Percentiles rank a stretch among this genome's conserved stretches.
Conservation (phyloP, 495 filamentous ascomycete species). For the Penicillium psychrofluorescens region DNA sequence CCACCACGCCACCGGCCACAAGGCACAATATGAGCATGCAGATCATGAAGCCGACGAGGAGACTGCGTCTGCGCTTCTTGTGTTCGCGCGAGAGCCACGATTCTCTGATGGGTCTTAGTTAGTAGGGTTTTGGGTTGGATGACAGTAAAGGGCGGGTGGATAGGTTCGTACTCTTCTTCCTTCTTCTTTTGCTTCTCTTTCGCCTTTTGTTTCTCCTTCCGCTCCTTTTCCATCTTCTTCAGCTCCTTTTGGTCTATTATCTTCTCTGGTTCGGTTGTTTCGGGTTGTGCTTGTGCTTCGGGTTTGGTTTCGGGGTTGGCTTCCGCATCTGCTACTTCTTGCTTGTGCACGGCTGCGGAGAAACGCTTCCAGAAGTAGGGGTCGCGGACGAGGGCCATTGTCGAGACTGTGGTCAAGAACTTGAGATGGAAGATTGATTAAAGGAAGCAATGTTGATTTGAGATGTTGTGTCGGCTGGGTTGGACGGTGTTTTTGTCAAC, state of each 20-base stretch:
- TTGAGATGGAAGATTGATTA: background rate
- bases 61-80: constrained; percentile 23
- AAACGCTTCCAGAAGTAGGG: constrained; percentile 59
- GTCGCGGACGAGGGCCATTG: constrained; percentile 46
- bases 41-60: constrained; percentile 28
- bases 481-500: too few species aligned
- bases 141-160: background rate
- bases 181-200: constrained; percentile 6
- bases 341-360: constrained; percentile 48
- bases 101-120: constrained; percentile 7
- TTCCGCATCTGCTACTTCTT: constrained; percentile 25
- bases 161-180: constrained; percentile 8
- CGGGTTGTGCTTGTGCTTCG: constrained; percentile 9
- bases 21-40: constrained; percentile 21
- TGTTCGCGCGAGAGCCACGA: constrained; percentile 29
- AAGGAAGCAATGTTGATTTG: background rate
- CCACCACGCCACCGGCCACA: constrained; percentile 19
- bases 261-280: constrained; percentile 5
- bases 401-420: background rate
- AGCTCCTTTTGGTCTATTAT: too few species aligned
- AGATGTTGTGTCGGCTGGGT: background rate
- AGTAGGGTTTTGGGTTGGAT: background rate
- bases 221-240: constrained; percentile 24
- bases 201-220: constrained; percentile 4
- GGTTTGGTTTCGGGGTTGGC: constrained; percentile 4